These are phyloP conservation scores for Colletotrichum sp. DNA, from an alignment of 2,329 filamentous ascomycete species.

Conservation along the genomic window DNA sequence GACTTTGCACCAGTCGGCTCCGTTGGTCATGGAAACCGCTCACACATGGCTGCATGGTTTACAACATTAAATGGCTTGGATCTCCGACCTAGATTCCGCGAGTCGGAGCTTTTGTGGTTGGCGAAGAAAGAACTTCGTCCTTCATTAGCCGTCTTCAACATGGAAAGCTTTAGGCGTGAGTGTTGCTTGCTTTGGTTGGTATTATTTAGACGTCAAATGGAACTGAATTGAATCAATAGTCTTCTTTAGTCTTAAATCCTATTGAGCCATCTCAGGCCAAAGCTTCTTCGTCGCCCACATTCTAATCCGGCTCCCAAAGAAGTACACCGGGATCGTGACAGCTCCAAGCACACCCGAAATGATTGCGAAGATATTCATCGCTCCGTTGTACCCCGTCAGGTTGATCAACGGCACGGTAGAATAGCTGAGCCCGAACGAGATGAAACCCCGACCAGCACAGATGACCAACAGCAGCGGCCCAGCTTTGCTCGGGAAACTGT, in stretches of 20 bases:
- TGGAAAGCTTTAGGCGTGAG: neutral
- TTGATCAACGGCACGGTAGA: slow-evolving; percentile 25
- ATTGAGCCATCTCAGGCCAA: neutral
- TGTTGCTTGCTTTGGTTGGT: too few relatives aligned
- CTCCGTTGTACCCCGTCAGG: slow-evolving; percentile 24
- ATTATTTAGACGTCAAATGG: too few relatives aligned
- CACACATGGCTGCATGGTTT: neutral
- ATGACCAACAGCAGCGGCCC: slow-evolving; percentile 28
- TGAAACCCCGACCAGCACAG: slow-evolving; percentile 28
- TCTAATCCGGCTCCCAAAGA: neutral
- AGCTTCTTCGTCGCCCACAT: slow-evolving; percentile 3
- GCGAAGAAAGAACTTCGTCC: fast-evolving
- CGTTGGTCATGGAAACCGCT: neutral
- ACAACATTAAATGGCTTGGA: neutral
- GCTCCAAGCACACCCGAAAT: slow-evolving; percentile 22
- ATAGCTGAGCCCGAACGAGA: slow-evolving; percentile 30
- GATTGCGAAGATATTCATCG: slow-evolving; percentile 26
- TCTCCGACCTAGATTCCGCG: fast-evolving
- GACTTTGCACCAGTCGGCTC: neutral
- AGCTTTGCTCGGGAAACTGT: slow-evolving; percentile 32
- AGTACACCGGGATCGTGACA: neutral
- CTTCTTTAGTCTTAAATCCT: neutral
- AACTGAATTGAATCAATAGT: neutral
- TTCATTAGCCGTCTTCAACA: neutral
- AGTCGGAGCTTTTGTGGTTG: neutral